Conservation (phyloP, 2,329 filamentous ascomycete genomes). For the Chalaropsis thielavioides region DNA sequence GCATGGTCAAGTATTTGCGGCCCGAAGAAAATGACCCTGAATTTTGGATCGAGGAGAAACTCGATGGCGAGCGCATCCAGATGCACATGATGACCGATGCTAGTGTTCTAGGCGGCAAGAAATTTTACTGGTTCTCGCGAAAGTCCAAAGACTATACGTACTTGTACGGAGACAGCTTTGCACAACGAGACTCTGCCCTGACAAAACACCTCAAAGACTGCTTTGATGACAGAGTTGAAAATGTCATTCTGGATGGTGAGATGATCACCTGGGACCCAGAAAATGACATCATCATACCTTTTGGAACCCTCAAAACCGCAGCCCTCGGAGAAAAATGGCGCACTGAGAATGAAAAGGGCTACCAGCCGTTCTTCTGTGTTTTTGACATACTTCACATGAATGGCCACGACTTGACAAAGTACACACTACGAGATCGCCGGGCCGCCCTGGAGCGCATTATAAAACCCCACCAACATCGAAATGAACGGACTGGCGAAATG, state of each 20-base stretch:
- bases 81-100: slow-evolving; percentile 74
- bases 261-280: slow-evolving; percentile 98
- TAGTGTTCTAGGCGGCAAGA: slow-evolving; percentile 49
- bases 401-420: slow-evolving; percentile 61
- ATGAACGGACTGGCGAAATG: not conserved
- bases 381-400: slow-evolving; percentile 92
- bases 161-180: slow-evolving; percentile 66
- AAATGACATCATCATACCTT: slow-evolving; percentile 69
- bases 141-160: slow-evolving; percentile 96
- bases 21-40: slow-evolving; percentile 54
- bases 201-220: slow-evolving; percentile 66
- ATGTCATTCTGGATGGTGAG: slow-evolving; percentile 86
- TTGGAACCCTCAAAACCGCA: slow-evolving; percentile 86
- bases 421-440: slow-evolving; percentile 67
- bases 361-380: slow-evolving; percentile 62
- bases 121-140: slow-evolving; percentile 82
- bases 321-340: slow-evolving; percentile 62
- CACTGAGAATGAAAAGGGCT: slow-evolving; percentile 38
- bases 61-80: slow-evolving; percentile 95
- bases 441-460: slow-evolving; percentile 41
- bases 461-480: not conserved
- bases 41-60: slow-evolving; percentile 96
- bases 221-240: slow-evolving; percentile 64
- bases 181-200: slow-evolving; percentile 60
- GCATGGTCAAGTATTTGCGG: slow-evolving; percentile 56